These are phyloP conservation scores for Pelargonium cotyledonis DNA, from an alignment of 441 rosid genomes.

Conservation along the genomic window DNA sequence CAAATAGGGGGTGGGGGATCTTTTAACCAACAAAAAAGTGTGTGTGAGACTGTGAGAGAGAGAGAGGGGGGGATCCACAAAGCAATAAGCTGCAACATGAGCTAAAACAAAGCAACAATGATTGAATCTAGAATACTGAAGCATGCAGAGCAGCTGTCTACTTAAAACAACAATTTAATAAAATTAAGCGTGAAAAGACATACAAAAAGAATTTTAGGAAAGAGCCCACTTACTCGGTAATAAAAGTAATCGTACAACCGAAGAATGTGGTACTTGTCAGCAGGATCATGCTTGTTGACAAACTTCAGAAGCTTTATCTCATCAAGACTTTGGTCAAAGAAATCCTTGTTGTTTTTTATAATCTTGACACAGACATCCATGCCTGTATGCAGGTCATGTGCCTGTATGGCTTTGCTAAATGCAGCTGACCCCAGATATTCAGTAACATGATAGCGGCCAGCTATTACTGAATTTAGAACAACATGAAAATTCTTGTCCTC, in stretches of 20 bases:
- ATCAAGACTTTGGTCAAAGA: constrained; percentile 98
- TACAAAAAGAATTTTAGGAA: too few species aligned
- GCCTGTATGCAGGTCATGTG: constrained; percentile 91
- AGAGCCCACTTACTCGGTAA: constrained; percentile 59
- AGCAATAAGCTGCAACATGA: too few species aligned
- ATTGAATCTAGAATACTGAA: too few species aligned
- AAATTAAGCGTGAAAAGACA: too few species aligned
- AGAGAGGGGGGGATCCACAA: too few species aligned
- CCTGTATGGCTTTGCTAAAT: constrained; percentile 97
- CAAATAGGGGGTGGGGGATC: too few species aligned
- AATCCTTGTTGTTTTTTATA: constrained; percentile 96
- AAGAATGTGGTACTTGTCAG: constrained; percentile 86
- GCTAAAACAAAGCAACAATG: too few species aligned
- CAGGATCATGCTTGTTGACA: constrained; percentile 96
- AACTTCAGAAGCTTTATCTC: constrained; percentile 97
- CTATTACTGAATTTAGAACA: constrained; percentile 83
- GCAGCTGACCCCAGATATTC: constrained; percentile 99
- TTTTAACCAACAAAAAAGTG: too few species aligned
- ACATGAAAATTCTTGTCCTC: constrained; percentile 98
- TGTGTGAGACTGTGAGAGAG: too few species aligned
- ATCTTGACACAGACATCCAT: constrained; percentile 97
- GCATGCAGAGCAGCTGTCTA: too few species aligned
- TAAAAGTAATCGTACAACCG: constrained; percentile 90
- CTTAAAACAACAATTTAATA: too few species aligned
- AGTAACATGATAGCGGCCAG: constrained; percentile 93